Evolutionary conservation across 495 filamentous ascomycete genomes (phyloP).

Genomic region (Tuber indicum): DNA sequence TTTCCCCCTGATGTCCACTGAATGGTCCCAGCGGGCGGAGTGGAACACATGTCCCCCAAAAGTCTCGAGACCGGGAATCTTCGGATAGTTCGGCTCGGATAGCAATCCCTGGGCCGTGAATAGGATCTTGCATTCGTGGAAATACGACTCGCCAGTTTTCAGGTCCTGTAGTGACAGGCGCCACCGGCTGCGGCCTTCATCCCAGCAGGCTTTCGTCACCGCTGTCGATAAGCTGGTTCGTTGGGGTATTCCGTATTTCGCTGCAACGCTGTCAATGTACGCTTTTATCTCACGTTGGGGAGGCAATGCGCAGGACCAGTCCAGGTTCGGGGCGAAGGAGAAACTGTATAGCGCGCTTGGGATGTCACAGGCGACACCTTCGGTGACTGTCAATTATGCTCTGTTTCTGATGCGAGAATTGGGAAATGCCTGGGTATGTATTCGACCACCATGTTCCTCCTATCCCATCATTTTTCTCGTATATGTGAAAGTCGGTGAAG

Average conservation of each 20-base stretch:
- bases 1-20: constrained; percentile 46
- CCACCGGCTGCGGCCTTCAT: constrained; percentile 46
- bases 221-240: constrained; percentile 47
- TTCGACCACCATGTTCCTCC: constrained; percentile 16
- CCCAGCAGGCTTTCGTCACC: constrained; percentile 46
- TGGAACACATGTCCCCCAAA: constrained; percentile 52
- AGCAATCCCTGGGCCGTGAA: constrained; percentile 53
- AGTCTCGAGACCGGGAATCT: constrained; percentile 46
- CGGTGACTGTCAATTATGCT: neutral
- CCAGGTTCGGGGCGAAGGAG: constrained; percentile 48
- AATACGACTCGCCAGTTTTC: constrained; percentile 26
- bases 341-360: constrained; percentile 46
- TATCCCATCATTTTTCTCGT: constrained; percentile 7
- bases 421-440: constrained; percentile 13
- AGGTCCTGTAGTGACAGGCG: constrained; percentile 43
- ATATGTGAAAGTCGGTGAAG: constrained; percentile 6
- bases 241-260: constrained; percentile 46
- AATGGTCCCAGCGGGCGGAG: constrained; percentile 52
- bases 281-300: constrained; percentile 46
- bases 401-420: neutral
- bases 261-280: constrained; percentile 47
- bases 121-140: constrained; percentile 52
- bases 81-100: constrained; percentile 45
- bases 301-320: constrained; percentile 47
- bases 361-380: constrained; percentile 14